Evolutionary conservation across 2,329 filamentous ascomycete species (phyloP), one percentile per base, ranked within the genome.

Genomic region (Ceratocystis alfenasii): DNA sequence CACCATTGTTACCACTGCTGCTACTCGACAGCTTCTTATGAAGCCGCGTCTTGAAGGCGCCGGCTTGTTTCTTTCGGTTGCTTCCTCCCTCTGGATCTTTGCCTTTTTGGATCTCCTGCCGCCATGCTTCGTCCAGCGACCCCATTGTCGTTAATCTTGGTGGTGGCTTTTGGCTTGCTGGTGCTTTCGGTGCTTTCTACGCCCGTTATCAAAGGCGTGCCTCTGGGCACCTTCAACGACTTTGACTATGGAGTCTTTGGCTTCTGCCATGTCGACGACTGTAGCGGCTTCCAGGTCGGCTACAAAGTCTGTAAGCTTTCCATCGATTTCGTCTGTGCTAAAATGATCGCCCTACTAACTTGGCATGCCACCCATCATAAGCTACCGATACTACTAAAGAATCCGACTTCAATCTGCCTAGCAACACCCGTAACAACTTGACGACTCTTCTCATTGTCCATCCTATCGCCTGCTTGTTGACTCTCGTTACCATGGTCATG

Each of bases 231-330:
- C 64, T 93, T 86, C 73, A 78, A 86, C 53, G 86, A 87, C 71
- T 84, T 89, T 70, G 86, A 86, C 70, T 96, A 95, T 79, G 94
- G 94, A 62, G 92, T 97, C 62, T 93, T 97, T 78, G 94, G 94
- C 30, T 95, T 85, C 72, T 99, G 94, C 76, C 78, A 77, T 48
- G 75, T 78, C 68, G 74, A 74, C 69, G 72, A 76, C 67, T 97
- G 94, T 76, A 89, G 83, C 72, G 78, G 79, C 50, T 84, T 93
- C 69, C 83, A 87, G 73, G 83, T 99, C 71, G 94, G 93, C 73
- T 99, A 97, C 76, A 85, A 88, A 73, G 87, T 87, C 70, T 83
- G 91, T 96, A 79, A 71, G 86, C 36, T 41, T 41, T 41, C 36
- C 3, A 12, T 41, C 36, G 10, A 41, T 41, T 41, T 41, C 10